Percentiles rank a stretch among this genome's conserved stretches.
These are phyloP conservation scores for Dictyostelium citrinum DNA, from an alignment of 78 protist genomes.

Conservation along the genomic window DNA sequence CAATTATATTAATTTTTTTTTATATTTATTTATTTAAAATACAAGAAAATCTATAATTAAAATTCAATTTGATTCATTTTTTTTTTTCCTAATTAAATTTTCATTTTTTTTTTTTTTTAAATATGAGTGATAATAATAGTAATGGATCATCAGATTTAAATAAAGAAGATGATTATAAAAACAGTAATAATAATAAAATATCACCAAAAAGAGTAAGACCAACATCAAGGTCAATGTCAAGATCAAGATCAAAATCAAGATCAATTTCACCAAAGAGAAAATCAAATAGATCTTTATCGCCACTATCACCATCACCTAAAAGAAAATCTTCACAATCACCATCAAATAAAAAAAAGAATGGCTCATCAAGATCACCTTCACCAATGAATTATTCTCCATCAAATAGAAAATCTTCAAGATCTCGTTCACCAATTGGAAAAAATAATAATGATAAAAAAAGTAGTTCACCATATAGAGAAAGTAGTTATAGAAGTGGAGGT, in stretches of 20 bases:
- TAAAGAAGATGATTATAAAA: background rate
- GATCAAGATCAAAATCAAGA: constrained; percentile 18
- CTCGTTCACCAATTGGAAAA: background rate
- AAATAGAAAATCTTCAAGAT: constrained; percentile 15
- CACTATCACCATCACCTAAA: background rate
- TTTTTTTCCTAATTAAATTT: too few species aligned
- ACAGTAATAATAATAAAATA: background rate
- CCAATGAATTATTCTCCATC: background rate
- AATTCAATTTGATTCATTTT: too few species aligned
- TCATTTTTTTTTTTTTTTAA: background rate
- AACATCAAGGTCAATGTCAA: background rate
- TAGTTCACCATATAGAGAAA: background rate
- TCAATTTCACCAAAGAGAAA: constrained; percentile 17
- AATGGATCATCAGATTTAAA: background rate
- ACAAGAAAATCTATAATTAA: too few species aligned
- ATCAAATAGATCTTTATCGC: background rate
- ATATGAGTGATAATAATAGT: background rate
- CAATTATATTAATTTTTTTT: too few species aligned
- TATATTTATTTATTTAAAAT: too few species aligned
- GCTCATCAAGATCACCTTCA: background rate
- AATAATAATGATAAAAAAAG: background rate
- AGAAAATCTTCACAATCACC: constrained; percentile 27
- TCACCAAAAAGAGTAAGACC: background rate
- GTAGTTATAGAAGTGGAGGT: background rate
- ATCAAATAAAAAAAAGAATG: background rate